Evolutionary conservation across 257 asterid species (phyloP), one percentile per base, ranked within the genome.

Genomic region (Leonotis leonurus): DNA sequence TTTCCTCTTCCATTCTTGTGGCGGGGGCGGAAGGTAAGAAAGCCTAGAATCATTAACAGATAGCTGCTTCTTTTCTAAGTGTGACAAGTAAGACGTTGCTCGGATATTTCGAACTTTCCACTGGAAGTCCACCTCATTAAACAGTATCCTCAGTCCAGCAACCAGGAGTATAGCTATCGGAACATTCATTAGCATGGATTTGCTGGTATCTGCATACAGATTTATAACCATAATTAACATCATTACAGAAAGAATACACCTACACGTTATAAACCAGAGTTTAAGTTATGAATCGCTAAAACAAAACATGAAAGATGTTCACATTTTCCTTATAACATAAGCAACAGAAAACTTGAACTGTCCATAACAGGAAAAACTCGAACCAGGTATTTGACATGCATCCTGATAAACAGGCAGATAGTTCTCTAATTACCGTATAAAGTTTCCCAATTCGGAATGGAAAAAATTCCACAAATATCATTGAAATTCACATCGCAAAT

Each of bases 151-250:
- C 60, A 79, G 57, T 55, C 96, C 96, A 74, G 75, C 73, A 70
- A 90, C 93, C 73, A 90, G 53, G 60, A 90, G 87, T 49, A 90
- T 12, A 10, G 91, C 95, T 62, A 90, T 76, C 8, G 97, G 96
- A 57, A 81, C 27, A 73, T 90, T 90, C 94, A 85, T 80, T 77
- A 93, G 76, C 93, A 90, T 87, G 18, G 90, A 85, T 78, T 88
- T 90, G 75, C 97, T 87, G 26, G 96, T 85, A 60, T 87, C 96
- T 90, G 90, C 76, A 76, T 70, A 7, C 40, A 70, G 40, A 73
- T 48, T 30, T 48, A 46, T n/a, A 67, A 54, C 63, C 18, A 51
- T 41, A 65, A 39, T 16, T 35, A 62, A 32, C 17, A 32, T 18
- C 29, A 41, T 48, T 27, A 24, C 12, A 35, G 24, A 21, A 41